Conservation (phyloP, 345 rosid genomes). For the Eucalyptus pumila region DNA sequence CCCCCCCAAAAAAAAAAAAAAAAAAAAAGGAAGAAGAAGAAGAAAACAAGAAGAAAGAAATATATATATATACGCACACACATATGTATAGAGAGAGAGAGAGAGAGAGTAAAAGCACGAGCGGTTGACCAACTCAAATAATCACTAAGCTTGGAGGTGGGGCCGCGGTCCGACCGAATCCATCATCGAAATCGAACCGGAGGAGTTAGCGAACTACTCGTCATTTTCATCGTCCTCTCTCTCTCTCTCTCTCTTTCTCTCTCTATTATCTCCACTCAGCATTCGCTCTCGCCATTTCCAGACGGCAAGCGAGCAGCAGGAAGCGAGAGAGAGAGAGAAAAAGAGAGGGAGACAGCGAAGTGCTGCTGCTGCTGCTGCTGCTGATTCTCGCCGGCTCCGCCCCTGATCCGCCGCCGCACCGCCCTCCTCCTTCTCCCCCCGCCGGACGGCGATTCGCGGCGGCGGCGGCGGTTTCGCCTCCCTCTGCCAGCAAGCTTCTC, state of each 20-base stretch:
- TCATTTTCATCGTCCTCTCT: neutral
- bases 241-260: neutral
- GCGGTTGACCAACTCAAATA: neutral
- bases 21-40: accelerated
- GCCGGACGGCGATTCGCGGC: neutral
- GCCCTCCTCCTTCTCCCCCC: neutral
- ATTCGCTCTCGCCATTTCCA: neutral
- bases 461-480: neutral
- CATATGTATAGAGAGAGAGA: too few relatives aligned
- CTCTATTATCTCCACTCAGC: neutral
- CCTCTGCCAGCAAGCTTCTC: neutral
- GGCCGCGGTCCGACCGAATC: neutral
- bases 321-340: neutral
- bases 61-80: neutral
- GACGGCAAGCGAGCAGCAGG: neutral
- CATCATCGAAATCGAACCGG: neutral
- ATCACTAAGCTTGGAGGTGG: neutral
- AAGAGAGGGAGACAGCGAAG: neutral
- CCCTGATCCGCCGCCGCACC: neutral
- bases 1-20: too few relatives aligned
- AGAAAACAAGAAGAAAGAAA: neutral
- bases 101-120: neutral
- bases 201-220: neutral
- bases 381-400: neutral
- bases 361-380: neutral